These are phyloP conservation scores for Torulaspora indica DNA, from an alignment of 805 yeast genomes.

Conservation along the genomic window DNA sequence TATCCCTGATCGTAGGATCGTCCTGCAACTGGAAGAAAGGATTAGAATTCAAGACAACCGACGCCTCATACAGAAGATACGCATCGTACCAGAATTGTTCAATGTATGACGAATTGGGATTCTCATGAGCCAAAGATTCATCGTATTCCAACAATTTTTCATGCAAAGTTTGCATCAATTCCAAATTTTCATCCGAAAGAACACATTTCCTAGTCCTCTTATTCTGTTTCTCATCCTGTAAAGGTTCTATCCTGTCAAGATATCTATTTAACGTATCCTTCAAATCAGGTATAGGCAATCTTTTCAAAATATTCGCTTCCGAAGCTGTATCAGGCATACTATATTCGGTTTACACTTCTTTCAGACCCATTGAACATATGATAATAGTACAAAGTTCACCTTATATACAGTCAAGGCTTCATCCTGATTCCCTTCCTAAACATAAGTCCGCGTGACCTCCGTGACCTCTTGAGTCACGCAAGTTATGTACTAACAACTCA, in stretches of 20 bases:
- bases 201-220: conserved; percentile 50
- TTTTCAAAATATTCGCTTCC: conserved; percentile 6
- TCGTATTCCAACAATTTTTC: conserved; percentile 57
- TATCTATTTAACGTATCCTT: conserved; percentile 62
- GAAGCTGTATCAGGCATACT: conserved; percentile 5
- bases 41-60: conserved; percentile 85
- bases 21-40: conserved; percentile 89
- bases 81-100: conserved; percentile 96
- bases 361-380: too few species aligned
- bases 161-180: conserved; percentile 48
- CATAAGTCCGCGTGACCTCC: background rate
- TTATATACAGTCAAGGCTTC: background rate
- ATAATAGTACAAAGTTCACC: too few species aligned
- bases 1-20: conserved; percentile 60
- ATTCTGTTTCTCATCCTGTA: conserved; percentile 76
- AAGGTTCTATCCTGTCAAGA: conserved; percentile 63
- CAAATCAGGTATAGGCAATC: conserved; percentile 75
- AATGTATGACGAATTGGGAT: conserved; percentile 69
- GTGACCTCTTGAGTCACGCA: conserved; percentile 1
- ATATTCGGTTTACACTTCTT: background rate
- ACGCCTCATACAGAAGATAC: conserved; percentile 78
- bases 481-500: background rate
- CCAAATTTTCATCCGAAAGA: conserved; percentile 23
- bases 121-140: conserved; percentile 55
- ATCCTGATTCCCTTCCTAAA: too few species aligned